Percentiles rank a stretch among this genome's conserved stretches.
Conservation (phyloP, 2,329 filamentous ascomycete species). For the Teratosphaeria destructans region DNA sequence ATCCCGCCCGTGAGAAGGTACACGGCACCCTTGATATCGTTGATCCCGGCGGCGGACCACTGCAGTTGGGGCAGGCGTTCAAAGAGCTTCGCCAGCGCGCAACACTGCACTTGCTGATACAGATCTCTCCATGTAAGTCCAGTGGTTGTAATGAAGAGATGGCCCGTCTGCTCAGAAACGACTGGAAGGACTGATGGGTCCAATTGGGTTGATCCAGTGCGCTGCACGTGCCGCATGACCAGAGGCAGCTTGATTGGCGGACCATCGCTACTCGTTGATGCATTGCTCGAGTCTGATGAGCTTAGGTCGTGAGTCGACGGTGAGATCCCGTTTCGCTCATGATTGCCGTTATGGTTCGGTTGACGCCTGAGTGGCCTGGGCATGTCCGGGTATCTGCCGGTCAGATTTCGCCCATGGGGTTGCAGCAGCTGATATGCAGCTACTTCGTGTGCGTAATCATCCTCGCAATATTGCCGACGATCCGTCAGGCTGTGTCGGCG, state of each 20-base stretch:
- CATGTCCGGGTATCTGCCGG: not conserved
- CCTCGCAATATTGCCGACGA: not conserved
- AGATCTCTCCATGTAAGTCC: not conserved
- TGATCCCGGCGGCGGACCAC: not conserved
- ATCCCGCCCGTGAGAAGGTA: not conserved
- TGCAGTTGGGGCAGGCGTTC: not conserved
- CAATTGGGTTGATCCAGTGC: not conserved
- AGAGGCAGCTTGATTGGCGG: not conserved
- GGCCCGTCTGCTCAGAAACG: not conserved
- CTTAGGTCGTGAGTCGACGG: not conserved
- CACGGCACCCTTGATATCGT: not conserved
- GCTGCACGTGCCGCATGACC: not conserved
- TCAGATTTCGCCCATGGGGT: not conserved
- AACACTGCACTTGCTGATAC: not conserved
- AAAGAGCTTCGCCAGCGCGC: not conserved
- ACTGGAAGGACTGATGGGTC: not conserved
- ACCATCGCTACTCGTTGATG: not conserved
- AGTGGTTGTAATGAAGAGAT: not conserved
- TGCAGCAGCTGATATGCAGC: not conserved
- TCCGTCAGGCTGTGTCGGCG: not conserved
- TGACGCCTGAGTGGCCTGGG: not conserved
- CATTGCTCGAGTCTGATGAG: not conserved
- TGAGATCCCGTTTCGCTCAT: slow-evolving; percentile 1
- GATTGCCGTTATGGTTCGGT: not conserved
- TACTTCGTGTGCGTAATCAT: not conserved